Evolutionary conservation across 169 alveolate species (phyloP).

Genomic region (Babesia bigemina): DNA sequence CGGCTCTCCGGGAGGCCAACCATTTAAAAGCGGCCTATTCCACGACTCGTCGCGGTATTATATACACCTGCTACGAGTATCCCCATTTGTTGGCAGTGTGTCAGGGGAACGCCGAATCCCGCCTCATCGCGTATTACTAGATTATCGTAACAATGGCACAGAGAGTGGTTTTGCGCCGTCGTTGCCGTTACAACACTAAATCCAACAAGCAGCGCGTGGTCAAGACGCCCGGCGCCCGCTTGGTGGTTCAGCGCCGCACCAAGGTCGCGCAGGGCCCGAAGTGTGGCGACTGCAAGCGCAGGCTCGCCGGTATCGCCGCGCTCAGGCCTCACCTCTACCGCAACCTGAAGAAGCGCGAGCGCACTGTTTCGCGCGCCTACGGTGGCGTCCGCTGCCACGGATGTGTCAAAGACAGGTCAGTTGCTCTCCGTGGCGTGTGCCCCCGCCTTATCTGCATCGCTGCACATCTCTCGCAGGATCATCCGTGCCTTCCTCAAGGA

Average conservation of each 20-base stretch:
- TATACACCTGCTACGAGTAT: constrained; percentile 1
- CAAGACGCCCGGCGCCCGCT: constrained; percentile 88
- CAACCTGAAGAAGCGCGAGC: constrained; percentile 73
- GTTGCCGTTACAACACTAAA: constrained; percentile 83
- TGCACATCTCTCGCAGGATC: constrained; percentile 66
- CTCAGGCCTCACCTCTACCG: constrained; percentile 78
- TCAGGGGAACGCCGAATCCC: background rate
- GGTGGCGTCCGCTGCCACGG: constrained; percentile 87
- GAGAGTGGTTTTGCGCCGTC: constrained; percentile 88
- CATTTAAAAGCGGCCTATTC: too few species aligned
- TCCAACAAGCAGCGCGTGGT: constrained; percentile 85
- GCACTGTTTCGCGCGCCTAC: constrained; percentile 89
- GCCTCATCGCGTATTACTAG: background rate
- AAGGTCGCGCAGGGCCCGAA: constrained; percentile 82
- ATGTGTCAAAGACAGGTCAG: constrained; percentile 80
- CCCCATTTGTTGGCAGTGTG: constrained; percentile 8
- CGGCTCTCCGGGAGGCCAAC: background rate
- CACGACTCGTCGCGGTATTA: too few species aligned
- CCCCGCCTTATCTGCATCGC: background rate
- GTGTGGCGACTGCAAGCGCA: constrained; percentile 82
- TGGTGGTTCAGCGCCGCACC: constrained; percentile 74
- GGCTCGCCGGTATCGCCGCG: constrained; percentile 78
- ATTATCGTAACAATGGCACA: constrained; percentile 78
- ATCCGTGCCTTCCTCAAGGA: constrained; percentile 90
- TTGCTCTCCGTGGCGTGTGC: background rate